Conservation (phyloP, 2,329 filamentous ascomycete genomes). For the Fusarium incarnatum region DNA sequence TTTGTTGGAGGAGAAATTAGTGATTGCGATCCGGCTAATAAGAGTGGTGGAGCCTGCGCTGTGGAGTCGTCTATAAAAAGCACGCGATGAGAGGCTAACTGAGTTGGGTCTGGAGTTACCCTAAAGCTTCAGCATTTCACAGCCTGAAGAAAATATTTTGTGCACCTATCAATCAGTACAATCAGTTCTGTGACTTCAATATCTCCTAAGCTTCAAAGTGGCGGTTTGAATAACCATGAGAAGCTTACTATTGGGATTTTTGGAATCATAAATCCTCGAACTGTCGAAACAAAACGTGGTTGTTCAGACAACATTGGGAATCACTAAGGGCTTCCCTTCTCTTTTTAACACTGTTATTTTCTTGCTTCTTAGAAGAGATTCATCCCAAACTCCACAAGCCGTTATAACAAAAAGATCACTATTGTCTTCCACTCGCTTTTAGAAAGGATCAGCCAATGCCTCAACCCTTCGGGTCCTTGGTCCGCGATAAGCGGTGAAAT, state of each 20-base stretch:
- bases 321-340: no score
- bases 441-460: neutral
- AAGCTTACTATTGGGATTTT: no score
- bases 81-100: neutral
- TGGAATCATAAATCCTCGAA: no score
- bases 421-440: no score
- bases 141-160: neutral
- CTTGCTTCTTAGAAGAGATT: no score
- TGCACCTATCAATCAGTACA: no score
- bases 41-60: neutral
- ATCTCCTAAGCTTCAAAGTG: fast-evolving
- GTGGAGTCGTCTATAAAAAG: neutral
- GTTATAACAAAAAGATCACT: fast-evolving
- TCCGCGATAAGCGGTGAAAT: neutral
- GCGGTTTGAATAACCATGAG: no score
- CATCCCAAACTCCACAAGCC: no score
- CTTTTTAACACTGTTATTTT: no score
- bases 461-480: neutral
- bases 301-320: no score
- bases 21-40: neutral
- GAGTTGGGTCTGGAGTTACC: fast-evolving
- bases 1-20: neutral
- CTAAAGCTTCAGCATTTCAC: neutral
- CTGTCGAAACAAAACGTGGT: no score
- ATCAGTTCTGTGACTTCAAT: no score